Base-by-base conservation (phyloP, 176 grass and related monocot genomes). In the Luzula sylvatica region DNA sequence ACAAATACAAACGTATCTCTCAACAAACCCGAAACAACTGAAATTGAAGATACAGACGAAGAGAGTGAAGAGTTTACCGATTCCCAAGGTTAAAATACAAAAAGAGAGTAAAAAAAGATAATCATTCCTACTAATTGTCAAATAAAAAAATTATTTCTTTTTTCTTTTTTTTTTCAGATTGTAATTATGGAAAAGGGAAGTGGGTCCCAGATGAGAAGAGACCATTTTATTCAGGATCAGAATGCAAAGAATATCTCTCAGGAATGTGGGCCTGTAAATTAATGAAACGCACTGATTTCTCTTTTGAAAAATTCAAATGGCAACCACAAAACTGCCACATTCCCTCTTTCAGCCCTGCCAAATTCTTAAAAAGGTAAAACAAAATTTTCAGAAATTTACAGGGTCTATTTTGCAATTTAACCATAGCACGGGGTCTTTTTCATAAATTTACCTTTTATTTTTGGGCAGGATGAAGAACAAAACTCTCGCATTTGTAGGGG, bases 261-360 rank as follows among this genome's bases (percentile, higher is more conserved):
- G 61, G 65, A 75, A 90, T 90, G 85, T 98, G 92, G 92, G 92
- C 85, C 57, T 98, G 92, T 80, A 77, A 61, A 46, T 75, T 87
- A 68, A 98, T 87, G 85, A n/a, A 70, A 69, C 86, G 81, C 8
- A 25, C 55, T 15, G 68, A 87, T 75, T 98, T 90, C 59, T 72
- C 53, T 20, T 98, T 71, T 51, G 86, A 98, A 68, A 69, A 56
- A 55, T 98, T 77, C 58, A 69, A 74, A 30, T 98, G 85, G 92
- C 81, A 98, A 40, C 81, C 85, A 50, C 56, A 80, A 53, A 55
- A 50, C 24, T 98, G 92, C 65, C 55, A 87, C 20, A 90, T 90
- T 71, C 85, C 81, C 52, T 82, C 88, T 55, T 98, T 98, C 46
- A 68, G 74, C 29, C 68, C 81, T 14, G 11, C 46, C 38, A 75